A percentile compares a stretch with the other conserved stretches of the same genome.
These are phyloP conservation scores for Coniochaeta hoffmannii DNA, from an alignment of 2,329 filamentous ascomycete genomes.

Conservation along the genomic window DNA sequence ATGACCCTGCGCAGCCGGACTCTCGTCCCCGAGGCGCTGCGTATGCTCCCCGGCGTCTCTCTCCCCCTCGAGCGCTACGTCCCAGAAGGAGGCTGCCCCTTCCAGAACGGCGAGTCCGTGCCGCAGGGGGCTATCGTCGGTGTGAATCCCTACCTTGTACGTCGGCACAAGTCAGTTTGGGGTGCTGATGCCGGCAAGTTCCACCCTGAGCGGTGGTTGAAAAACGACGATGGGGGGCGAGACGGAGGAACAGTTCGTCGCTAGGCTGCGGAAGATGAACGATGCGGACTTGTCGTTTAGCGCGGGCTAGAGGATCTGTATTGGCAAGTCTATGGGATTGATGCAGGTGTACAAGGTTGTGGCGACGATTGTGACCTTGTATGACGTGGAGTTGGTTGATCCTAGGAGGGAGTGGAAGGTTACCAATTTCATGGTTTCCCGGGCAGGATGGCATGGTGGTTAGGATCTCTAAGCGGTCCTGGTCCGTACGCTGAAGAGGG, in stretches of 20 bases:
- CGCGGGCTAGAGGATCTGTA: constrained; percentile 23
- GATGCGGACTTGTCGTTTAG: constrained; percentile 25
- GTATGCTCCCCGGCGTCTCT: constrained; percentile 30
- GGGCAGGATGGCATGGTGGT: not conserved
- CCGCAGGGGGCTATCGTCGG: constrained; percentile 18
- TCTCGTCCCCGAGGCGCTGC: constrained; percentile 30
- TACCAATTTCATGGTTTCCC: not conserved
- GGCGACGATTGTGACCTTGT: constrained; percentile 35
- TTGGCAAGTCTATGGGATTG: constrained; percentile 23
- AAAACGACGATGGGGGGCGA: constrained; percentile 19
- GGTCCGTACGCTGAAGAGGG: too few relatives aligned
- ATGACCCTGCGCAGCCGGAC: constrained; percentile 20
- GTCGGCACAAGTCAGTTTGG: constrained; percentile 28
- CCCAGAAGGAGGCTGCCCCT: constrained; percentile 10
- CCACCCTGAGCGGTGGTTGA: constrained; percentile 38
- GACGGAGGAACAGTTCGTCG: constrained; percentile 21
- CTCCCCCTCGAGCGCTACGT: constrained; percentile 17
- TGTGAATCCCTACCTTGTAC: constrained; percentile 27
- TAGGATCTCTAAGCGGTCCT: too few relatives aligned
- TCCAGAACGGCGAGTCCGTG: constrained; percentile 11
- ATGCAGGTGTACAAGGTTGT: constrained; percentile 26
- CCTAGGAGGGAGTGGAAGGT: not conserved
- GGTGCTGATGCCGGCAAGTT: constrained; percentile 35
- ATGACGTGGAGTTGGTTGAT: constrained; percentile 11
- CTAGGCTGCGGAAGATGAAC: constrained; percentile 26